Base-by-base conservation (phyloP, 306 rosid genomes). In the Casuarina equisetifolia region DNA sequence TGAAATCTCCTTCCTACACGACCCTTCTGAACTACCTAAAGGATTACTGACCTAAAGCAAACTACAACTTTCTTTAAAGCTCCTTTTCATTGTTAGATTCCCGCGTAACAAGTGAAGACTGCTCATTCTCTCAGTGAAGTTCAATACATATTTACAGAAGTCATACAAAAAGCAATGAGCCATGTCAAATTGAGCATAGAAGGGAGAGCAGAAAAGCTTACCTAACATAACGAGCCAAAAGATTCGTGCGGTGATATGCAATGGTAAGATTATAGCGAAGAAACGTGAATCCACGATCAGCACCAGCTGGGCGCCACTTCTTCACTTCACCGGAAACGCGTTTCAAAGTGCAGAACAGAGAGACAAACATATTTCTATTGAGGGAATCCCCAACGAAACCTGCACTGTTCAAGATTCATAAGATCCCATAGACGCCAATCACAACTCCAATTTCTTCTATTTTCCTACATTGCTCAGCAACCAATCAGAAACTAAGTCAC, bases 361-460 rank as follows among this genome's bases (percentile, higher is more conserved):
- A 88, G 69, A 89, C 98, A 73, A 95, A 95, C 98, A 92, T 92
- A 85, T 95, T 95, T 79, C 97, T 85, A 71, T 95, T 95, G 52
- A 89, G 84, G 51, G 98, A 95, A 79, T 95, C 98, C 73, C 98
- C 98, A 80, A 95, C 89, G 85, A 95, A 90, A 59, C 98, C 98
- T 95, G 97, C 97, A 87, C 92, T 82, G 88, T 71, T 70, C 46
- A 87, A 82, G 39, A 88, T 68, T 54, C 90, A 85, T 84, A 68
- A 83, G 72, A 68, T 72, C 82, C 72, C 72, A 73, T 74, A 82
- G 58, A 74, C 38, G 40, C 48, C 64, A 68, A 48, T 54, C 44
- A 50, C 32, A 53, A 36, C 15, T 50, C 57, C 44, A 51, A n/a
- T 42, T 38, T 46, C 63, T 25, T 55, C 36, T 5, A n/a, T 57